These are phyloP conservation scores for Fraxinus platypoda DNA, from an alignment of 305 asterid species.

Conservation along the genomic window DNA sequence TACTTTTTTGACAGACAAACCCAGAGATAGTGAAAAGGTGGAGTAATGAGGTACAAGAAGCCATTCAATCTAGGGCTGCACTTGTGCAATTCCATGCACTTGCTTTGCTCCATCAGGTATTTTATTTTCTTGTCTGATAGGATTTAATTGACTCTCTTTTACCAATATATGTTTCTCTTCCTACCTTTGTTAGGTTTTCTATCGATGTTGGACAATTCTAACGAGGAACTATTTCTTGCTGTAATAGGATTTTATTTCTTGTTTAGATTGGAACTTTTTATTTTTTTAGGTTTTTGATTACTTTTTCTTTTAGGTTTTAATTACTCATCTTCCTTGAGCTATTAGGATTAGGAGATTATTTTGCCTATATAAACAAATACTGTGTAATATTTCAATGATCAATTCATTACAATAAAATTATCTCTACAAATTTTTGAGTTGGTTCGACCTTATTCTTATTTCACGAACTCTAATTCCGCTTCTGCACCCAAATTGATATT, in stretches of 20 bases:
- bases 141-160: neutral
- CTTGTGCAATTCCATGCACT: slow-evolving; percentile 99
- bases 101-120: slow-evolving; percentile 95
- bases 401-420: neutral
- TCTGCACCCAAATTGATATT: neutral
- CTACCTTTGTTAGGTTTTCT: neutral
- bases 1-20: slow-evolving; percentile 55
- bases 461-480: neutral
- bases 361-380: neutral
- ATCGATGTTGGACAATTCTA: neutral
- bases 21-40: slow-evolving; percentile 98
- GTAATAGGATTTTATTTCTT: neutral
- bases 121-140: slow-evolving; percentile 2
- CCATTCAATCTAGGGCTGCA: slow-evolving; percentile 96
- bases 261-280: neutral
- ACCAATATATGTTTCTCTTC: slow-evolving; percentile 8
- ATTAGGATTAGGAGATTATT: neutral
- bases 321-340: neutral
- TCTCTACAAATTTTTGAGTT: neutral
- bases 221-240: neutral
- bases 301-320: neutral
- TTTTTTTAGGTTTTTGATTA: neutral
- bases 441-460: neutral
- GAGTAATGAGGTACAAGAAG: slow-evolving; percentile 99
- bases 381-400: neutral